A percentile compares a stretch with the other conserved stretches of the same genome.
Evolutionary conservation across 1,139 yeast genomes (phyloP).

Genomic region (Pichia inconspicua): DNA sequence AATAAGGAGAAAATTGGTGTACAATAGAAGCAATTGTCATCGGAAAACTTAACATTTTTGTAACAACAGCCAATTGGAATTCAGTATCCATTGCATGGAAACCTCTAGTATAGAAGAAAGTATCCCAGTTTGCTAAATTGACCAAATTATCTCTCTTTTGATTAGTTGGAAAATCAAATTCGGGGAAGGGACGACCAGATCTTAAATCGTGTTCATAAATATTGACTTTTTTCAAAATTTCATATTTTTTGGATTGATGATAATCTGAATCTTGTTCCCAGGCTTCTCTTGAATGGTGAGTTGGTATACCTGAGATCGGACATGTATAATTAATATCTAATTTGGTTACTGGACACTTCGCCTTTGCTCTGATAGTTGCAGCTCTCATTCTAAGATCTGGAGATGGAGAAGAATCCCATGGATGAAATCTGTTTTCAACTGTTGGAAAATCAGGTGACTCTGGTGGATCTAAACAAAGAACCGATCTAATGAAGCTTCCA

Average conservation of each 20-base stretch:
- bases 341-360: slow-evolving; percentile 85
- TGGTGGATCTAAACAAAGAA: slow-evolving; percentile 56
- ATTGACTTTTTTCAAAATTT: slow-evolving; percentile 75
- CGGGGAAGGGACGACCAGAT: slow-evolving; percentile 90
- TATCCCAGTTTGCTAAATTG: slow-evolving; percentile 84
- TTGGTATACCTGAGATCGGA: slow-evolving; percentile 92
- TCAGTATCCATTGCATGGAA: slow-evolving; percentile 96
- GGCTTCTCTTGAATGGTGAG: slow-evolving; percentile 85
- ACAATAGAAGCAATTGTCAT: slow-evolving; percentile 77
- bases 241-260: slow-evolving; percentile 59
- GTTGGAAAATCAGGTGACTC: slow-evolving; percentile 57
- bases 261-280: slow-evolving; percentile 77
- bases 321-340: slow-evolving; percentile 78
- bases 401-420: slow-evolving; percentile 90
- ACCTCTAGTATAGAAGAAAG: slow-evolving; percentile 85
- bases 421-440: slow-evolving; percentile 59
- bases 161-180: slow-evolving; percentile 81
- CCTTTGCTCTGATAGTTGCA: slow-evolving; percentile 79
- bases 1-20: slow-evolving; percentile 81
- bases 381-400: slow-evolving; percentile 87
- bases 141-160: slow-evolving; percentile 74
- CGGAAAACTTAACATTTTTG: slow-evolving; percentile 91
- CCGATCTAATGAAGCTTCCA: slow-evolving; percentile 45
- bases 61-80: slow-evolving; percentile 89
- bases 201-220: slow-evolving; percentile 91